Conservation (phyloP, 371 early-diverging fungal species). For the Saksenaea vasiformis region DNA sequence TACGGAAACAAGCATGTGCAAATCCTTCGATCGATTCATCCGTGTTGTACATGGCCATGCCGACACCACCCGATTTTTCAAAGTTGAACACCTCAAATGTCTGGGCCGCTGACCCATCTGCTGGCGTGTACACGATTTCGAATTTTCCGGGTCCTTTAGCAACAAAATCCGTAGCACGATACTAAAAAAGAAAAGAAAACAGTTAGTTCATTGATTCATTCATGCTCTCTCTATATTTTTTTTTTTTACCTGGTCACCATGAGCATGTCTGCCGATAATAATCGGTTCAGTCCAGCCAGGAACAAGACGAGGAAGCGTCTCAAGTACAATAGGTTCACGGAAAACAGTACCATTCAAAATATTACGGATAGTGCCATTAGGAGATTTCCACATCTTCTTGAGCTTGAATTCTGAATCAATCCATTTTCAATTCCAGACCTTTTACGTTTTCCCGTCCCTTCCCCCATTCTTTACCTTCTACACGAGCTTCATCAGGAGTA, state of each 20-base stretch:
- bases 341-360: slow-evolving; percentile 97
- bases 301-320: slow-evolving; percentile 87
- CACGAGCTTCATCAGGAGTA: slow-evolving; percentile 97
- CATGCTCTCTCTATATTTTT: not conserved
- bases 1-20: slow-evolving; percentile 92
- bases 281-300: slow-evolving; percentile 96
- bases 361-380: slow-evolving; percentile 97
- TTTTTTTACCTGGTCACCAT: slow-evolving; percentile 88
- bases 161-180: slow-evolving; percentile 94
- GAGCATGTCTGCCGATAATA: slow-evolving; percentile 95
- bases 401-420: slow-evolving; percentile 80
- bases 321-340: slow-evolving; percentile 94
- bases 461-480: slow-evolving; percentile 62
- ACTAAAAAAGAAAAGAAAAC: slow-evolving; percentile 54
- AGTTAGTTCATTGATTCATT: not conserved
- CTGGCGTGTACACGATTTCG: slow-evolving; percentile 87
- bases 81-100: slow-evolving; percentile 81
- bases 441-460: not conserved
- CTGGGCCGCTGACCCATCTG: slow-evolving; percentile 67
- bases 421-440: not conserved
- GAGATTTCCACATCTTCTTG: slow-evolving; percentile 96
- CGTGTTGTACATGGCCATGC: slow-evolving; percentile 95
- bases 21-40: slow-evolving; percentile 92
- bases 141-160: slow-evolving; percentile 88
- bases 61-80: slow-evolving; percentile 81